Percentiles rank a stretch among this genome's conserved stretches.
Evolutionary conservation across 805 yeast species (phyloP).

Genomic region (Cyberlindnera maclurae): DNA sequence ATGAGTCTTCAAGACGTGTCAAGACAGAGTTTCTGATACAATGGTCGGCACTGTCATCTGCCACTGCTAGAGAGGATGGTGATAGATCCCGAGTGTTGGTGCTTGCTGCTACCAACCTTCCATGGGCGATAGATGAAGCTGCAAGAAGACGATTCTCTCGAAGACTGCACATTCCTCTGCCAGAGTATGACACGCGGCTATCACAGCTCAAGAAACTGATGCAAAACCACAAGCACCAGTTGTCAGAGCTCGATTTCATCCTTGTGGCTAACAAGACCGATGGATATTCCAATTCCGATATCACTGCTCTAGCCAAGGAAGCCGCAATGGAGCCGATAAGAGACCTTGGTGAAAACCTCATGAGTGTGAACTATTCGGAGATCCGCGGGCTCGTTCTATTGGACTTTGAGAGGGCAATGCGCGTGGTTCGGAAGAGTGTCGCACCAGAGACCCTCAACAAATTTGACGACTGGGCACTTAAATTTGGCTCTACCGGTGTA

Average conservation of each 20-base stretch:
- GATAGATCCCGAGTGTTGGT: constrained; percentile 60
- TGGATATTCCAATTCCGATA: constrained; percentile 88
- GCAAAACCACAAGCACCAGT: constrained; percentile 62
- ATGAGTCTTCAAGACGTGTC: constrained; percentile 82
- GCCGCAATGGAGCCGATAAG: constrained; percentile 98
- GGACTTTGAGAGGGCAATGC: constrained; percentile 73
- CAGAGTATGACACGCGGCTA: constrained; percentile 76
- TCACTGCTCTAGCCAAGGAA: constrained; percentile 90
- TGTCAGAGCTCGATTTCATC: constrained; percentile 56
- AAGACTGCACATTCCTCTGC: constrained; percentile 88
- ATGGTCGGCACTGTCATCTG: constrained; percentile 78
- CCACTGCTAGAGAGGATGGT: constrained; percentile 57
- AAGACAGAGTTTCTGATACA: constrained; percentile 91
- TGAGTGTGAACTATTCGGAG: constrained; percentile 59
- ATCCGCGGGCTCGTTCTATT: constrained; percentile 67
- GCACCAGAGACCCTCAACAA: constrained; percentile 68
- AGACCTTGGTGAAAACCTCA: constrained; percentile 76
- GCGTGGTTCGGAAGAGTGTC: constrained; percentile 82
- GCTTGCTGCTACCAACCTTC: constrained; percentile 90
- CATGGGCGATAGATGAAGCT: constrained; percentile 97
- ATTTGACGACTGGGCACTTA: constrained; percentile 84
- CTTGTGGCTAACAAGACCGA: constrained; percentile 59
- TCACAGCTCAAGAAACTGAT: constrained; percentile 65
- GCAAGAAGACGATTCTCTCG: constrained; percentile 90
- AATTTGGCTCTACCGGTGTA: constrained; percentile 86